Evolutionary conservation across 2,329 filamentous ascomycete genomes (phyloP).

Genomic region (Paecilomyces variotii): DNA sequence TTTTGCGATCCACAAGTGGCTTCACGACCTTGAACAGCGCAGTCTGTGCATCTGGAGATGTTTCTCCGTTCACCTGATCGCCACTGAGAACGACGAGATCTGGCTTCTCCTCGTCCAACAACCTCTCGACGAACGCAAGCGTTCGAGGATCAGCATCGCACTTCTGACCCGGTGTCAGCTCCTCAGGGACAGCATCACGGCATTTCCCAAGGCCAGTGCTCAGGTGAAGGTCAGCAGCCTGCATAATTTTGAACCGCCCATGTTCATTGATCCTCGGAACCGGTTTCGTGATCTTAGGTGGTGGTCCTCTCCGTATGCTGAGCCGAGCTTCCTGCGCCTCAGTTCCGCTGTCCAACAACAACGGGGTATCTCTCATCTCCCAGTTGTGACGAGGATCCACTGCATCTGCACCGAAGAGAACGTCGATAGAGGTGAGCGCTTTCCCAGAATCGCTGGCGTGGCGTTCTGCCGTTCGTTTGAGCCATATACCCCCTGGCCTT

Average conservation of each 20-base stretch:
- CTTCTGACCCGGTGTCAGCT: slow-evolving; percentile 57
- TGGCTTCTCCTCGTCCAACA: slow-evolving; percentile 88
- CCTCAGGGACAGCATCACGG: slow-evolving; percentile 73
- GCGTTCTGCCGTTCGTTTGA: slow-evolving; percentile 64
- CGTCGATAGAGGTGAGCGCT: slow-evolving; percentile 72
- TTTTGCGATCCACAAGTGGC: slow-evolving; percentile 74
- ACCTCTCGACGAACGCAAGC: slow-evolving; percentile 72
- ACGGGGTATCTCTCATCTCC: slow-evolving; percentile 65
- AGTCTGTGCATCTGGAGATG: slow-evolving; percentile 81
- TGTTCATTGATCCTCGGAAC: slow-evolving; percentile 73
- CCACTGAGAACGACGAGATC: slow-evolving; percentile 87
- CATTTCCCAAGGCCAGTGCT: slow-evolving; percentile 82
- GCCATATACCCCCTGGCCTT: slow-evolving; percentile 69
- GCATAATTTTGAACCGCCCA: slow-evolving; percentile 95
- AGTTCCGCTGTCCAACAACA: slow-evolving; percentile 58
- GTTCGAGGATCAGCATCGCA: slow-evolving; percentile 92
- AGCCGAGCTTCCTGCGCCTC: slow-evolving; percentile 63
- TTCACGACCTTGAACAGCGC: slow-evolving; percentile 90
- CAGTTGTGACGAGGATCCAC: slow-evolving; percentile 83
- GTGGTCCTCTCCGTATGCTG: slow-evolving; percentile 66
- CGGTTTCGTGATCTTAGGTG: slow-evolving; percentile 58
- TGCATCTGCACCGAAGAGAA: slow-evolving; percentile 84
- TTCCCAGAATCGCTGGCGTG: slow-evolving; percentile 67
- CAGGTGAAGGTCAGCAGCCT: slow-evolving; percentile 87
- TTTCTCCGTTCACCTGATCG: slow-evolving; percentile 92